A percentile compares a stretch with the other conserved stretches of the same genome.
These are phyloP conservation scores for Kazachstania viticola DNA, from an alignment of 805 yeast genomes.

Conservation along the genomic window DNA sequence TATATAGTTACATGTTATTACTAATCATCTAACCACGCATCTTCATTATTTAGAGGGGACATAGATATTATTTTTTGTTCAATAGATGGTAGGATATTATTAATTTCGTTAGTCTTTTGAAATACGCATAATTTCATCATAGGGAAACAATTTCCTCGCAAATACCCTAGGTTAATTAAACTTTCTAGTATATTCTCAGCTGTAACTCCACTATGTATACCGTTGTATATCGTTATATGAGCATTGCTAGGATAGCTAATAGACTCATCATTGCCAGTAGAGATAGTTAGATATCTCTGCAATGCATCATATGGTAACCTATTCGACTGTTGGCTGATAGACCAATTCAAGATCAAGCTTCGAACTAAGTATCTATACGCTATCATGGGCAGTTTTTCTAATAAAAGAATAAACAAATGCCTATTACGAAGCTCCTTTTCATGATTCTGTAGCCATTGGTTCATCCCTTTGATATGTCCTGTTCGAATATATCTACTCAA, in stretches of 20 bases:
- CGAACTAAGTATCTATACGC: conserved; percentile 30
- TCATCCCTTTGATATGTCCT: conserved; percentile 34
- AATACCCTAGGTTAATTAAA: conserved; percentile 19
- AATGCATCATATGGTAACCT: conserved; percentile 19
- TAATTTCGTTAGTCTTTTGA: conserved; percentile 16
- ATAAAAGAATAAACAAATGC: conserved; percentile 27
- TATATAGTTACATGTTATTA: not conserved
- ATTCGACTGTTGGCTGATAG: conserved; percentile 12
- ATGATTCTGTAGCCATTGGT: conserved; percentile 23
- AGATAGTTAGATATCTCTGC: conserved; percentile 9
- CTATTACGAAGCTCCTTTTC: conserved; percentile 23
- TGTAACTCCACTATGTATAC: conserved; percentile 13
- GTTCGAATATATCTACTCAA: conserved; percentile 29
- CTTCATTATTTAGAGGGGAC: conserved; percentile 22
- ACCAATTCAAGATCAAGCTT: conserved; percentile 9
- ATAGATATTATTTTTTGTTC: conserved; percentile 17
- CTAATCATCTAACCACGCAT: conserved; percentile 19
- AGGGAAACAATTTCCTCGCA: conserved; percentile 27
- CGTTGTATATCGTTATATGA: conserved; percentile 11
- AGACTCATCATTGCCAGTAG: conserved; percentile 9
- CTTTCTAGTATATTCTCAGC: conserved; percentile 23
- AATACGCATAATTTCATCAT: conserved; percentile 19
- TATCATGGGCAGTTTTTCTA: conserved; percentile 33
- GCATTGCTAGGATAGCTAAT: not conserved
- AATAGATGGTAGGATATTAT: conserved; percentile 20